Base-by-base conservation (phyloP, 164 flowering plant genomes). In the Nymphaea colorata region DNA sequence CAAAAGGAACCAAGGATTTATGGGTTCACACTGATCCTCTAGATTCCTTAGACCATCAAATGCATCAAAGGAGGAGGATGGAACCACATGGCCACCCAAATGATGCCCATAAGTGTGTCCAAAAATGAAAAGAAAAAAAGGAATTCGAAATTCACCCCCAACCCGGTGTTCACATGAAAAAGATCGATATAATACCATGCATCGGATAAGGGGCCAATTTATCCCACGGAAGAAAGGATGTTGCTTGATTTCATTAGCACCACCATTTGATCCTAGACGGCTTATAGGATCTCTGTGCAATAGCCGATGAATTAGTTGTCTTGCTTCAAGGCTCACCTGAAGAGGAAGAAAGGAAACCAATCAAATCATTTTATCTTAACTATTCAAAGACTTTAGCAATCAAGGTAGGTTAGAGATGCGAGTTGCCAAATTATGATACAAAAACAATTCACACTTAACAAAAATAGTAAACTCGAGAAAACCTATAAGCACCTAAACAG, bases 171-270 rank as follows among this genome's bases (percentile, higher is more conserved):
- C 36, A 25, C 36, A 25, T 25, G 63, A 59, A n/a, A 65, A 4
- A 51, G 55, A 36, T 43, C 6, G 42, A 25, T 25, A 1, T 25
- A 25, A 25, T 89, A 93, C 97, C 98, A 89, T 89, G 91, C 86
- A 76, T 53, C 97, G 95, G 61, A 94, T 91, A 62, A 94, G 80
- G 66, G 98, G 95, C 98, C 98, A 94, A 51, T 88, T 86, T 55
- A 94, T 83, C 71, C 85, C 96, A 12, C 85, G 91, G 78, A 94
- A 94, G 74, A 91, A 94, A n/a, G 88, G 83, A 67, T 94, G 96
- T 59, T 86, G 77, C 76, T 94, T 94, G 75, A 94, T 88, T 80
- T 89, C 97, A 78, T 80, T 89, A 62, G 97, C 88, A 68, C 98
- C 98, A 12, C 74, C 74, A 45, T 65, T 84, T 69, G 97, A 88